phyloP scores from a whole-genome alignment of 192 early-diverging fungal species.

The Coemansia interrupta region DNA sequence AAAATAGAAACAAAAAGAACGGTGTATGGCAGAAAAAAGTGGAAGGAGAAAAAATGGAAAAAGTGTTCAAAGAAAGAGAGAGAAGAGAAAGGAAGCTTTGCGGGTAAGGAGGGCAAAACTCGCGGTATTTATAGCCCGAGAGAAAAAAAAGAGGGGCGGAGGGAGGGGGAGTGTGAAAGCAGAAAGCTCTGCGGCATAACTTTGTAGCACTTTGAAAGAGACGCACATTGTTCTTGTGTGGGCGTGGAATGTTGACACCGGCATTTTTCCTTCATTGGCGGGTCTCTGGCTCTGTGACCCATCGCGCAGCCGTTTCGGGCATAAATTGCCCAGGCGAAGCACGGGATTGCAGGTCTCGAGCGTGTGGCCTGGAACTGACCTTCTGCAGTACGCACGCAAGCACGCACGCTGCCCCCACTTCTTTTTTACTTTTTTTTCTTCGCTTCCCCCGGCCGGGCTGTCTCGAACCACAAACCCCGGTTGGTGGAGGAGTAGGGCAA shows the following conservation, averaged over 20 bases:
- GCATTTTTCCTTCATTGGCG: neutral
- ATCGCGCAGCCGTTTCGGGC: neutral
- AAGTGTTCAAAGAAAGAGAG: neutral
- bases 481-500: no score
- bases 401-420: no score
- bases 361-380: neutral
- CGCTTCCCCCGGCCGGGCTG: no score
- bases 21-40: slow-evolving; percentile 3
- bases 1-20: slow-evolving; percentile 2
- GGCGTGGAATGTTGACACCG: no score
- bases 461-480: no score
- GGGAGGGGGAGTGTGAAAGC: neutral
- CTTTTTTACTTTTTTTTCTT: no score
- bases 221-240: no score
- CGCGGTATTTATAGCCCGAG: neutral
- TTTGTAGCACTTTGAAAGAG: no score
- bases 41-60: slow-evolving; percentile 8
- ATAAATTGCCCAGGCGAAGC: slow-evolving; percentile 7
- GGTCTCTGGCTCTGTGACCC: slow-evolving; percentile 6
- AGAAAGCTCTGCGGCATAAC: neutral
- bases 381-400: no score
- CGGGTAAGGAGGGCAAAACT: neutral
- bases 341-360: neutral
- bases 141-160: no score
- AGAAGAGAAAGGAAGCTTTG: slow-evolving; percentile 5